Evolutionary conservation across 1,139 yeast genomes (phyloP).

Genomic region (Nematodospora anomalae): DNA sequence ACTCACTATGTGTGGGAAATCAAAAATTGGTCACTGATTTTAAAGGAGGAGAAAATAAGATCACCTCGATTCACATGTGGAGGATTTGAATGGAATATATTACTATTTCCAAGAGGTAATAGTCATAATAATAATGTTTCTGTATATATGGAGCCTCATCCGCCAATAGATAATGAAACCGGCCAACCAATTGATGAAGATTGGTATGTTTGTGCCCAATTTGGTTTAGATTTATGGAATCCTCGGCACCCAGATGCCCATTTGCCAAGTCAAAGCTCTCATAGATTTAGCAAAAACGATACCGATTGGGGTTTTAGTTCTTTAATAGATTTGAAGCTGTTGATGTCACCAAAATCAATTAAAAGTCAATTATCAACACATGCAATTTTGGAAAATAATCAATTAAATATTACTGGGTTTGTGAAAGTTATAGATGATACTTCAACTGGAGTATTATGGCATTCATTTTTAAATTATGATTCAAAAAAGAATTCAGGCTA

Average conservation of each 20-base stretch:
- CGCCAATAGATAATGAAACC: slow-evolving; percentile 31
- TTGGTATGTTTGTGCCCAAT: slow-evolving; percentile 92
- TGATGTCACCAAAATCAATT: slow-evolving; percentile 24
- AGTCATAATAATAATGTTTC: slow-evolving; percentile 51
- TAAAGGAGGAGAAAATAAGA: slow-evolving; percentile 53
- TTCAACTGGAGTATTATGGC: slow-evolving; percentile 92
- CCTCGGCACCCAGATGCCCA: slow-evolving; percentile 66
- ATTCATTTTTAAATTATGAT: slow-evolving; percentile 79
- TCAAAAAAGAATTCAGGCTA: slow-evolving; percentile 85
- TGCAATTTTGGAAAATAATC: slow-evolving; percentile 53
- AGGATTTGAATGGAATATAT: slow-evolving; percentile 68
- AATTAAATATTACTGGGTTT: slow-evolving; percentile 71
- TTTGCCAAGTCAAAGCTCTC: slow-evolving; percentile 69
- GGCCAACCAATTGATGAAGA: slow-evolving; percentile 36
- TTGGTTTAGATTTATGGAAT: slow-evolving; percentile 82
- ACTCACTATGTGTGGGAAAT: slow-evolving; percentile 72
- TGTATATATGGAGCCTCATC: slow-evolving; percentile 63
- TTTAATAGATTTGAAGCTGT: slow-evolving; percentile 59
- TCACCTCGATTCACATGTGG: slow-evolving; percentile 61
- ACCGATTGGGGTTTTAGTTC: slow-evolving; percentile 96
- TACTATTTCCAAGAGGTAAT: slow-evolving; percentile 78
- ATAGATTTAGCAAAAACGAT: slow-evolving; percentile 72
- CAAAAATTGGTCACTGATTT: slow-evolving; percentile 52
- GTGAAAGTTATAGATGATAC: slow-evolving; percentile 81
- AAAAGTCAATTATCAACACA: slow-evolving; percentile 15